Percentiles rank a stretch among this genome's conserved stretches.
Evolutionary conservation across 2,329 filamentous ascomycete genomes (phyloP).

Genomic region (Orbilia quercus): DNA sequence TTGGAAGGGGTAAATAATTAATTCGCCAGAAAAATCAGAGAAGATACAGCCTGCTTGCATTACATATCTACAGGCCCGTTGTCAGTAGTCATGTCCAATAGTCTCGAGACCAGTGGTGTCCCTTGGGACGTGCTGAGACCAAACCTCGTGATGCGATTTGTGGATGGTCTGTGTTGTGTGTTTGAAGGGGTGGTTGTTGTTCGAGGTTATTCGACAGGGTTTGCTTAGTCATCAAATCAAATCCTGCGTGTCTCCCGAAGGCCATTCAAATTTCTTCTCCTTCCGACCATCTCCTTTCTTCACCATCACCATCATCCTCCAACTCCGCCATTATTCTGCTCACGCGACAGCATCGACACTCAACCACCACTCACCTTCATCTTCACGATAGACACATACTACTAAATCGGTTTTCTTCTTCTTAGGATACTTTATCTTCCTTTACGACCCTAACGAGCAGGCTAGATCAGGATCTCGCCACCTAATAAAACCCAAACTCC

Average conservation of each 20-base stretch:
- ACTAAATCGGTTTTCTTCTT: conserved; percentile 30
- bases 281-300: conserved; percentile 22
- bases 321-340: conserved; percentile 10
- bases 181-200: conserved; percentile 31
- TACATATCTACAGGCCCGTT: not conserved
- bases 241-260: conserved; percentile 17
- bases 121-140: conserved; percentile 25
- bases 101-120: conserved; percentile 28
- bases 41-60: conserved; percentile 8
- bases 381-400: conserved; percentile 22
- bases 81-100: conserved; percentile 28
- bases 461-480: conserved; percentile 51
- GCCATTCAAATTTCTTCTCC: conserved; percentile 7
- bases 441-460: conserved; percentile 20
- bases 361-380: conserved; percentile 5
- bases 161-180: conserved; percentile 20
- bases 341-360: conserved; percentile 47
- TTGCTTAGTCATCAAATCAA: conserved; percentile 46
- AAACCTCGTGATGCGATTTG: conserved; percentile 38
- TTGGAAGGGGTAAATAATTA: conserved; percentile 25
- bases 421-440: conserved; percentile 33
- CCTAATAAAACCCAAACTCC: conserved; percentile 39
- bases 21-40: conserved; percentile 1
- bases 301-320: conserved; percentile 31
- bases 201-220: conserved; percentile 24